Evolutionary conservation across 768 basidiomycete genomes (phyloP).

Genomic region (Hygrophoropsis aurantiaca): DNA sequence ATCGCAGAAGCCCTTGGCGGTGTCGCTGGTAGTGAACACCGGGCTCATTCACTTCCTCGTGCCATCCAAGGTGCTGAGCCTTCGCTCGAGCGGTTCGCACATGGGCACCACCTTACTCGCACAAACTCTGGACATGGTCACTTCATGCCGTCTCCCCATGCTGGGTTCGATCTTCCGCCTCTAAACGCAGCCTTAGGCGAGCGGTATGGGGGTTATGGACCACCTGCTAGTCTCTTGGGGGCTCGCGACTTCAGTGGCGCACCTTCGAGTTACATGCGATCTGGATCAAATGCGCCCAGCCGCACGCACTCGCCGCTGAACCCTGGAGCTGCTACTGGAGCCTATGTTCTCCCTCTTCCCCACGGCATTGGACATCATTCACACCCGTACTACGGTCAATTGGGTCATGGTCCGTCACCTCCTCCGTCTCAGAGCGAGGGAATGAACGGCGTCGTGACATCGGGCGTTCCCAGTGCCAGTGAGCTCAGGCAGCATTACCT

Average conservation of each 20-base stretch:
- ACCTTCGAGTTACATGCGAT: slow-evolving; percentile 59
- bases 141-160: slow-evolving; percentile 35
- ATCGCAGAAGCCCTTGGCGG: slow-evolving; percentile 28
- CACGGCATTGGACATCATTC: slow-evolving; percentile 34
- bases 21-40: slow-evolving; percentile 21
- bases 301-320: slow-evolving; percentile 71
- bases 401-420: slow-evolving; percentile 38
- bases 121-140: slow-evolving; percentile 34
- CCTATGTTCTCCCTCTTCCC: slow-evolving; percentile 42
- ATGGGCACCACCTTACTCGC: slow-evolving; percentile 30
- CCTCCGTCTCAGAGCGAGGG: slow-evolving; percentile 26
- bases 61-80: slow-evolving; percentile 20
- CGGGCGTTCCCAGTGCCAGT: slow-evolving; percentile 42
- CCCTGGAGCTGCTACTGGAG: slow-evolving; percentile 39
- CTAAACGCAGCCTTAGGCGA: slow-evolving; percentile 43
- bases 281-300: slow-evolving; percentile 66
- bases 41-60: slow-evolving; percentile 32
- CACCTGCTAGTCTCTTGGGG: slow-evolving; percentile 29
- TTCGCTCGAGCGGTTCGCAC: slow-evolving; percentile 29
- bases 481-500: slow-evolving; percentile 76
- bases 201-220: slow-evolving; percentile 38
- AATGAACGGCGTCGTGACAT: slow-evolving; percentile 25
- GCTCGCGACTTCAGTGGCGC: slow-evolving; percentile 36
- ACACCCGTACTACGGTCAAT: slow-evolving; percentile 30
- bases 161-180: slow-evolving; percentile 66